Evolutionary conservation across 1,284 basidiomycete genomes (phyloP).

Genomic region (Cutaneotrichosporon curvatum): DNA sequence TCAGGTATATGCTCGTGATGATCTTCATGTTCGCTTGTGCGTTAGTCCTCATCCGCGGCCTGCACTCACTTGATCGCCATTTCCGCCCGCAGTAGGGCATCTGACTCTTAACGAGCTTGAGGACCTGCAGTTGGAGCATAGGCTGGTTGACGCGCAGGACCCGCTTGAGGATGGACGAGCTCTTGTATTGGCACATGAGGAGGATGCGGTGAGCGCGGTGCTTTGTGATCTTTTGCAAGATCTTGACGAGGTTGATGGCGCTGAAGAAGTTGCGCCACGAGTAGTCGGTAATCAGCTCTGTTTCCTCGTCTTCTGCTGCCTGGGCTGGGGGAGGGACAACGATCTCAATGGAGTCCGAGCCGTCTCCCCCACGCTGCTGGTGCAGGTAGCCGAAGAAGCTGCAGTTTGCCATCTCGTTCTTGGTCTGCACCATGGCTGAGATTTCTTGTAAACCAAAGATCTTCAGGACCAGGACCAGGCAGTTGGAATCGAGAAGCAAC

Average conservation of each 20-base stretch:
- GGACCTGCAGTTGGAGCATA: conserved; percentile 87
- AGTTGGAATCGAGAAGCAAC: conserved; percentile 90
- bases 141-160: conserved; percentile 90
- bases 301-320: conserved; percentile 54
- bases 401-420: conserved; percentile 56
- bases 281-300: conserved; percentile 86
- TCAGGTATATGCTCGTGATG: conserved; percentile 96
- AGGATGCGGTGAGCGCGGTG: conserved; percentile 88
- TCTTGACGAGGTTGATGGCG: conserved; percentile 95
- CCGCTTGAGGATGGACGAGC: conserved; percentile 90
- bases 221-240: conserved; percentile 97
- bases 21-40: conserved; percentile 95
- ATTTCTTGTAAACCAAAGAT: conserved; percentile 97
- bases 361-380: neutral
- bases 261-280: conserved; percentile 99
- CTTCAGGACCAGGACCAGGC: conserved; percentile 86
- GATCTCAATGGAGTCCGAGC: neutral
- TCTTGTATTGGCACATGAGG: conserved; percentile 97
- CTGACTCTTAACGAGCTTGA: conserved; percentile 98
- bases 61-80: conserved; percentile 81
- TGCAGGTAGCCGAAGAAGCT: conserved; percentile 93
- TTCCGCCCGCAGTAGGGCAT: conserved; percentile 97
- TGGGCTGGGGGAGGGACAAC: neutral
- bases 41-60: neutral
- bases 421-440: conserved; percentile 69